Conservation (phyloP, 2,329 filamentous ascomycete genomes). For the Monilinia fructicola region DNA sequence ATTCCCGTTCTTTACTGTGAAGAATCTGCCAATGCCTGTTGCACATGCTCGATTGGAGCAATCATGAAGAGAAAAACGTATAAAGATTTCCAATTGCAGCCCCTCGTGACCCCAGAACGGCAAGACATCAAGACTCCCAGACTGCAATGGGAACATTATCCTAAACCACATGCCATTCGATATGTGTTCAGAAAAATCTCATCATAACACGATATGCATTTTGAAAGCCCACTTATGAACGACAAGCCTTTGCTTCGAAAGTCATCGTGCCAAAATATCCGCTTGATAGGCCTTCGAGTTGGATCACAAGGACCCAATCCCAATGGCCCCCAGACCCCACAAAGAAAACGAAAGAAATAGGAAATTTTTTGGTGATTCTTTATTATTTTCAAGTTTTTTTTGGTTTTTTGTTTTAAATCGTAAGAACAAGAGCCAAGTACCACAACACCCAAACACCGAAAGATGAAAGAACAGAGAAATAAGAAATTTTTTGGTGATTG, state of each 20-base stretch:
- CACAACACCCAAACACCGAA: too few relatives aligned
- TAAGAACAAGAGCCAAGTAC: too few relatives aligned
- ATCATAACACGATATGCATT: not conserved
- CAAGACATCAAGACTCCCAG: too few relatives aligned
- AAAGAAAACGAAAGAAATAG: not conserved
- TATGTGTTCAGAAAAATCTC: not conserved
- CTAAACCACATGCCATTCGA: too few relatives aligned
- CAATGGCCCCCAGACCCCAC: slow-evolving; percentile 6
- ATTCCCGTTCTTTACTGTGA: too few relatives aligned
- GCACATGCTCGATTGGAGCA: not conserved
- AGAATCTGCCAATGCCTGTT: too few relatives aligned
- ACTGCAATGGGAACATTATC: too few relatives aligned
- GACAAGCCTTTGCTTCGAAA: not conserved
- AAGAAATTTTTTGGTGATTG: too few relatives aligned
- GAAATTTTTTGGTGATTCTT: too few relatives aligned
- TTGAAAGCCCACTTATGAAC: not conserved
- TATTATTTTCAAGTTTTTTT: too few relatives aligned
- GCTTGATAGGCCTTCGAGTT: not conserved
- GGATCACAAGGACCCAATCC: not conserved
- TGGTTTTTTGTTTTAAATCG: too few relatives aligned
- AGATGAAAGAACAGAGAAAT: too few relatives aligned
- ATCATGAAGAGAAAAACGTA: not conserved
- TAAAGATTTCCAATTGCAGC: not conserved
- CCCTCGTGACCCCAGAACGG: not conserved
- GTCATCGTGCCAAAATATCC: not conserved